Conservation (phyloP, 371 early-diverging fungal species). For the Mucor lusitanicus region DNA sequence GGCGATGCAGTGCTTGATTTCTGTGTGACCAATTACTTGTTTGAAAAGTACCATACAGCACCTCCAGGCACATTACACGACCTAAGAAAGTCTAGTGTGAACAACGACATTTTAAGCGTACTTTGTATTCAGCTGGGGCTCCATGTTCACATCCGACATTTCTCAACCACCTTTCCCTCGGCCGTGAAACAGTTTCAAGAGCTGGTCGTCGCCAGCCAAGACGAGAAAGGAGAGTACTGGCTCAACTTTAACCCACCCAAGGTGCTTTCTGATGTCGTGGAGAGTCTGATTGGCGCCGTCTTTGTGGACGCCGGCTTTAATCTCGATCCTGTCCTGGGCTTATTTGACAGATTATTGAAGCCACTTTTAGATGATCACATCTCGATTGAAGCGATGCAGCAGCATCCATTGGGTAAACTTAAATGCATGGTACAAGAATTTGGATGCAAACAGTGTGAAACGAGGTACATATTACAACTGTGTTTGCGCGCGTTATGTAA, state of each 20-base stretch:
- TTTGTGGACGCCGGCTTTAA: constrained; percentile 81
- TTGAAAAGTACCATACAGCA: constrained; percentile 50
- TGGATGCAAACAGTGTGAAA: constrained; percentile 42
- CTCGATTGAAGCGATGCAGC: constrained; percentile 39
- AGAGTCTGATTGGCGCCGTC: constrained; percentile 88
- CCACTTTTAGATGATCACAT: constrained; percentile 55
- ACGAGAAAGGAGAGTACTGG: constrained; percentile 65
- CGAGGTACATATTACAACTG: constrained; percentile 28
- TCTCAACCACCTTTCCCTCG: constrained; percentile 46
- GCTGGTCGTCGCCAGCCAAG: constrained; percentile 36
- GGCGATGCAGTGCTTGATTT: constrained; percentile 90
- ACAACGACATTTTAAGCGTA: constrained; percentile 78
- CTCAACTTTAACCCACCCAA: constrained; percentile 76
- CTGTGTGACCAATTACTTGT: constrained; percentile 72
- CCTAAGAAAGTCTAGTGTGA: constrained; percentile 79
- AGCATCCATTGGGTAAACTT: constrained; percentile 49
- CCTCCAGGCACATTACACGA: constrained; percentile 68
- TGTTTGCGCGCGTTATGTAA: neutral
- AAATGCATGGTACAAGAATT: constrained; percentile 34
- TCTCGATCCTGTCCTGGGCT: constrained; percentile 41
- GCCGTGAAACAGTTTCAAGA: constrained; percentile 48
- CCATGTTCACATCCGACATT: constrained; percentile 65
- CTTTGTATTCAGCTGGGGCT: constrained; percentile 65
- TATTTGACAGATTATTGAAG: constrained; percentile 54
- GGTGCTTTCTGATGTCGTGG: constrained; percentile 84